Conservation (phyloP, 2,329 filamentous ascomycete species). For the Colletotrichum chlorophyti region DNA sequence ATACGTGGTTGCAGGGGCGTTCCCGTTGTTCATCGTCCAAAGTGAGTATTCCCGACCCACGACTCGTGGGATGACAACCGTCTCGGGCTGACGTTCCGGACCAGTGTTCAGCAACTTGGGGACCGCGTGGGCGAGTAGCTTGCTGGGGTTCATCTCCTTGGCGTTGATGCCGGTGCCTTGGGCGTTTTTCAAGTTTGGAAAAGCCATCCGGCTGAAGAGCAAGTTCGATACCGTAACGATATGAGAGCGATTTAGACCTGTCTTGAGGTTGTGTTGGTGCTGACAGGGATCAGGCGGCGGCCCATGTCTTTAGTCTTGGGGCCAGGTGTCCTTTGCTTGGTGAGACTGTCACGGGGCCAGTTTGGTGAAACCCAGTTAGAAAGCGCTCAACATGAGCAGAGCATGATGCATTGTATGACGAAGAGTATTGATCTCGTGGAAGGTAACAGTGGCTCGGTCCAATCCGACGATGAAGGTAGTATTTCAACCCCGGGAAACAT, state of each 20-base stretch:
- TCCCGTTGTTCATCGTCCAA: constrained; percentile 67
- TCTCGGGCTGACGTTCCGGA: neutral
- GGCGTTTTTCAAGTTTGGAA: constrained; percentile 58
- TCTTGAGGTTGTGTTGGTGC: too few species aligned
- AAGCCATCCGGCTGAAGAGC: constrained; percentile 45
- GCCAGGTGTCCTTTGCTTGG: too few species aligned
- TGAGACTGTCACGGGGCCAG: too few species aligned
- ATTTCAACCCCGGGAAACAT: too few species aligned
- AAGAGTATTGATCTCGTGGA: too few species aligned
- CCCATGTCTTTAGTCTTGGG: too few species aligned
- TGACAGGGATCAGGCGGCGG: too few species aligned
- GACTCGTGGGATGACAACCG: neutral
- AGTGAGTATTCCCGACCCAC: constrained; percentile 42
- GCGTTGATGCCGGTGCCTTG: constrained; percentile 58
- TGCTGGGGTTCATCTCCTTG: constrained; percentile 55
- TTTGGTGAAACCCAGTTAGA: too few species aligned
- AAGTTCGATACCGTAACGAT: constrained; percentile 44
- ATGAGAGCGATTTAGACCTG: constrained; percentile 32
- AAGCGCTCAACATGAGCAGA: too few species aligned
- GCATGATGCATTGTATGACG: too few species aligned
- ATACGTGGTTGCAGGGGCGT: constrained; percentile 61
- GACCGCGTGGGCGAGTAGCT: constrained; percentile 53
- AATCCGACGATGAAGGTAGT: too few species aligned
- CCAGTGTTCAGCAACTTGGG: constrained; percentile 52
- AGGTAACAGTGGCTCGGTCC: too few species aligned